Conservation (phyloP, 352 stramenopile genomes). For the Pythium graminicola region DNA sequence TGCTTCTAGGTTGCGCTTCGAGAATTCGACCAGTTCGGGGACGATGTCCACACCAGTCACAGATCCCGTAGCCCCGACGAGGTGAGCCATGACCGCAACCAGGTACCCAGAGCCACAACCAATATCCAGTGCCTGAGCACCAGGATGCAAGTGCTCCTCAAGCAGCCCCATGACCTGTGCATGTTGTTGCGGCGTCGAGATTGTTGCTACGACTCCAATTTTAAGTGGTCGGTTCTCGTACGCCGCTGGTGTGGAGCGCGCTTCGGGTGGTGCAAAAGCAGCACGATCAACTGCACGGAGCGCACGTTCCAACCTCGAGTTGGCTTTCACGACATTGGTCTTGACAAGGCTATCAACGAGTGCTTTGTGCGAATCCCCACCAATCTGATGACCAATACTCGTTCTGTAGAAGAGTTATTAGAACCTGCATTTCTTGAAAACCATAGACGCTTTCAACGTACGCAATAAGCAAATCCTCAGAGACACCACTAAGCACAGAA, state of each 20-base stretch:
- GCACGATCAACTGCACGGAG: conserved; percentile 60
- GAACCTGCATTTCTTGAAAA: background rate
- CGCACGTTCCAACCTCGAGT: conserved; percentile 53
- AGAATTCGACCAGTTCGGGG: conserved; percentile 61
- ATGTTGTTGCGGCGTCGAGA: conserved; percentile 83
- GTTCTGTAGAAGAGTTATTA: conserved; percentile 28
- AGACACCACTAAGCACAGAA: conserved; percentile 66
- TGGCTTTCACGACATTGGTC: conserved; percentile 51
- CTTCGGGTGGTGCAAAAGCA: conserved; percentile 40
- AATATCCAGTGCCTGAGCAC: conserved; percentile 58
- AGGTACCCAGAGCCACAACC: conserved; percentile 79
- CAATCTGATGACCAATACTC: conserved; percentile 79
- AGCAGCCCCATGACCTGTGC: conserved; percentile 69
- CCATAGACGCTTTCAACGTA: conserved; percentile 8
- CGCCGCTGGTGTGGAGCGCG: conserved; percentile 25
- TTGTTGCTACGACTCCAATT: conserved; percentile 73
- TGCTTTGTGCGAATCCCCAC: conserved; percentile 49
- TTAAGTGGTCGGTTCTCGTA: conserved; percentile 76
- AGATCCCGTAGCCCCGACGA: conserved; percentile 46
- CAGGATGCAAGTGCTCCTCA: conserved; percentile 54
- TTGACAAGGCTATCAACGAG: conserved; percentile 76
- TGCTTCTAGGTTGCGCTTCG: conserved; percentile 48
- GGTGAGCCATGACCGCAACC: conserved; percentile 65
- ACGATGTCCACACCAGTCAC: conserved; percentile 78
- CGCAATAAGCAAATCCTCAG: conserved; percentile 72